Evolutionary conservation across 208 protist species (phyloP), one percentile per base, ranked within the genome.

Genomic region (Acanthamoeba triangularis): DNA sequence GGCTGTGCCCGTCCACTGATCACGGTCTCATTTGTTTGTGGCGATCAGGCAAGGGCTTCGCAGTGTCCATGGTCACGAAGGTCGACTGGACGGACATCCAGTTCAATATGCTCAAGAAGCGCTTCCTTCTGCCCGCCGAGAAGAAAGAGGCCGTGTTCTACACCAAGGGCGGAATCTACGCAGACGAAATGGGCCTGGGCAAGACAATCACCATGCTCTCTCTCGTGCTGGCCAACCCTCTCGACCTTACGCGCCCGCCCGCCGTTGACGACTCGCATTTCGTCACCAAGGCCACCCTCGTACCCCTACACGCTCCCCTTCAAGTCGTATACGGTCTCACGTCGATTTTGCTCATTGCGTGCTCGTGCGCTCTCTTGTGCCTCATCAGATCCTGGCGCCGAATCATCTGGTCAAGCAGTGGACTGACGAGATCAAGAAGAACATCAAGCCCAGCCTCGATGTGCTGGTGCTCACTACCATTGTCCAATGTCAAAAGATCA

Each of bases 401-500:
- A 96, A 52, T 67, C 94, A 95, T n/a, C 7, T 95, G 47, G 87
- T 72, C 20, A 47, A 63, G 54, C 94, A 95, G 49, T 95, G 94
- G 94, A 80, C 47, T 25, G 35, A 41, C 18, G 94, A 95, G 93
- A 47, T 63, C 16, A 37, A 94, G 30, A 95, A 95, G 23, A 65
- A 93, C 30, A 93, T 78, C 59, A 67, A 54, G 49, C 88, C 88
- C n/a, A 33, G 13, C 13, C 88, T 93, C 88, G 16, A 93, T 28
- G 88, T 93, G 0, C 25, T 95, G 25, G 78, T 95, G 30, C 72
- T 95, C 61, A 95, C 94, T 14, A 95, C 94, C 30, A 74, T 87
- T 63, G 28, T 56, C 41, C 91, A 95, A 37, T 59, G 56, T 28
- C 37, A 74, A 28, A 72, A 95, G 63, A 14, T 96, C 28, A 96